Evolutionary conservation across 148 eudicot genomes (phyloP).

Genomic region (Limonium bicolor): DNA sequence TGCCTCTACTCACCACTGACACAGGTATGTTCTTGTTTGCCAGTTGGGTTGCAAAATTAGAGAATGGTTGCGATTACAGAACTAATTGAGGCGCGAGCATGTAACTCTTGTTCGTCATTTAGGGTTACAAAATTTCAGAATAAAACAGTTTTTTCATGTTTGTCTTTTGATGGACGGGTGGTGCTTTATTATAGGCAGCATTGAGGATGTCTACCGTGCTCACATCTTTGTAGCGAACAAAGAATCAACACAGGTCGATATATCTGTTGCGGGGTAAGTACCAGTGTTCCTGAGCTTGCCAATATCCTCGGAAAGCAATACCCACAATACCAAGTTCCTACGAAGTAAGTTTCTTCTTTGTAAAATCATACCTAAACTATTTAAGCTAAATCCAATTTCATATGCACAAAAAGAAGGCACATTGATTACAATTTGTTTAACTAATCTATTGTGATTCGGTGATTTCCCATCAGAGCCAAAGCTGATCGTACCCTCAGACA

Average conservation of each 20-base stretch:
- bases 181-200: too few species aligned
- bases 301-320: conserved; percentile 33
- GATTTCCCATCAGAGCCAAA: conserved; percentile 40
- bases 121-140: too few species aligned
- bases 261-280: conserved; percentile 37
- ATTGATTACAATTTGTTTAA: not conserved
- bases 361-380: not conserved
- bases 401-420: not conserved
- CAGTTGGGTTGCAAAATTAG: too few species aligned
- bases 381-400: too few species aligned
- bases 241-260: conserved; percentile 60
- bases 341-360: conserved; percentile 22
- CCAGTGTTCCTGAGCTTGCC: conserved; percentile 45
- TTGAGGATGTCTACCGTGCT: conserved; percentile 61
- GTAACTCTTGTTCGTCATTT: too few species aligned
- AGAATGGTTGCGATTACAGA: too few species aligned
- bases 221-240: conserved; percentile 50
- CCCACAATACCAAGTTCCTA: conserved; percentile 40
- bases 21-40: too few species aligned
- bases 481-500: conserved; percentile 43
- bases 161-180: too few species aligned
- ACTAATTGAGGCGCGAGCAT: too few species aligned
- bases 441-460: conserved; percentile 18
- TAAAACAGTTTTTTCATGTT: too few species aligned
- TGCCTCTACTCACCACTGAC: too few species aligned